Evolutionary conservation across 805 yeast species (phyloP).

Genomic region (Saccharomyces paradoxus): DNA sequence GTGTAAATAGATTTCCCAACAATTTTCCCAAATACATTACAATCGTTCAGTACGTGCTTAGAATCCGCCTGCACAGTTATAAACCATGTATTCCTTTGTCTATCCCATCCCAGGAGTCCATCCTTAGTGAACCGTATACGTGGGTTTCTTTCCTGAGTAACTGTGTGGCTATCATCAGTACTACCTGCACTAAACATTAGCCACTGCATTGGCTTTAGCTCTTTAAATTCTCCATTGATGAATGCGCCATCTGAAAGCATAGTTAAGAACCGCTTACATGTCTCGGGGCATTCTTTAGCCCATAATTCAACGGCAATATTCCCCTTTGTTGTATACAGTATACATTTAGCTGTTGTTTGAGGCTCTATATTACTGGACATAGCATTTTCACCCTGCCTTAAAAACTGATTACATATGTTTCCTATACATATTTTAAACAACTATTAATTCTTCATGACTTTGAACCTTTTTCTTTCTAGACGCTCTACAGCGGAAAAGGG

Average conservation of each 20-base stretch:
- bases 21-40: conserved; percentile 50
- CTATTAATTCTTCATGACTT: background rate
- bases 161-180: conserved; percentile 5
- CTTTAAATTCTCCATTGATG: conserved; percentile 6
- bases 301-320: conserved; percentile 52
- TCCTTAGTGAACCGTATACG: conserved; percentile 43
- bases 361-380: conserved; percentile 35
- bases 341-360: conserved; percentile 52
- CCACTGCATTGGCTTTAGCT: background rate
- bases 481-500: background rate
- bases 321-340: conserved; percentile 51
- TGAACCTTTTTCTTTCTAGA: background rate
- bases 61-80: conserved; percentile 43
- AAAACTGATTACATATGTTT: background rate
- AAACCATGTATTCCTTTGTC: conserved; percentile 30
- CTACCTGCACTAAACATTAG: background rate
- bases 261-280: conserved; percentile 41
- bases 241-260: conserved; percentile 39
- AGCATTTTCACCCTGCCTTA: background rate
- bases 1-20: conserved; percentile 49
- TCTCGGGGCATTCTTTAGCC: conserved; percentile 57
- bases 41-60: conserved; percentile 36
- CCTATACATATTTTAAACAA: background rate
- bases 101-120: conserved; percentile 49
- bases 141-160: conserved; percentile 39